Evolutionary conservation across 2,329 filamentous ascomycete genomes (phyloP), one percentile per base, ranked within the genome.

Genomic region (Fusarium sacchari): DNA sequence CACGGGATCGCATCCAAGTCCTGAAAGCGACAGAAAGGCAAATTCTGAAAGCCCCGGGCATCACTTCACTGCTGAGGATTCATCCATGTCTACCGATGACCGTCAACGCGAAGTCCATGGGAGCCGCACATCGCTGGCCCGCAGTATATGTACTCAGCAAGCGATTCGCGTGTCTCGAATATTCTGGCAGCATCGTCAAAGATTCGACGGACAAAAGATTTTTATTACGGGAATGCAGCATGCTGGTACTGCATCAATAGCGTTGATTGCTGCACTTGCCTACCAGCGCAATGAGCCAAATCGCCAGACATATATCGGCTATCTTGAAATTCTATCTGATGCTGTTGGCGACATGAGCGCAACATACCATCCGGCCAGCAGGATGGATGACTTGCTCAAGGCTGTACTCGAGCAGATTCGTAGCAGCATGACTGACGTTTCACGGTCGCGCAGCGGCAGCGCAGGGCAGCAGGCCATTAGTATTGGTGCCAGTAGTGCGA

Each of bases 101-200:
- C 76, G 81, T 5, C 76, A 79, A 46, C 79, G 79, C 18, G 80
- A 81, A 26, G 80, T 83, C 40, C 82, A 84, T 63, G 82, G 84
- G 67, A 82, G 77, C 64, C 84, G 84, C 67, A 84, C 82, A 10
- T 82, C 84, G 9, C 76, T 88, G 30, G 86, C 86, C 7, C 83
- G 87, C 24, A 86, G 83, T 58, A 87, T 88, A 60, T 89, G 87
- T 79, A 88, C 86, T 0, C 87, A 88, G 57, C 87, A 89, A 67
- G 87, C 87, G 8, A 86, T 88, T 62, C 80, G 86, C 1, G 85
- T 89, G 1, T 84, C 86, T 0, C 82, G 84, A 28, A 88, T 89
- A 65, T 88, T 88, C 74, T 87, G 85, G 86, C 86, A 88, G 67
- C 86, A 89, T 71, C 82, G 87, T 0, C 86, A 87, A 75, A 82